These are phyloP conservation scores for Metarhizium sp. DNA, from an alignment of 2,329 filamentous ascomycete genomes.

Conservation along the genomic window DNA sequence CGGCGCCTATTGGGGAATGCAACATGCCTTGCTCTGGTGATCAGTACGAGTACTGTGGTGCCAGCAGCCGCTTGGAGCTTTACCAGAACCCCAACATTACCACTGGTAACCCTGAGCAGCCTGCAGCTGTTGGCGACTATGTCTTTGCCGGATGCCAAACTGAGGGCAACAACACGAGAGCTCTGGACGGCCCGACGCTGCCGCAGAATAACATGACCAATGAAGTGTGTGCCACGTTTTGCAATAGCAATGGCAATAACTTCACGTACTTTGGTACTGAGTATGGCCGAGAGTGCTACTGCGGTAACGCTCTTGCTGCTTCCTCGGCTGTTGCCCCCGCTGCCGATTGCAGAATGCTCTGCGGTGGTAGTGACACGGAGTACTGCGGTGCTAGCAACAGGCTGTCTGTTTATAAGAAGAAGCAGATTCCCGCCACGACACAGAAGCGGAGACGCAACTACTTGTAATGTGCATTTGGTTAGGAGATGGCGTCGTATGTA, in stretches of 20 bases:
- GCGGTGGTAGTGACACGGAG: slow-evolving; percentile 25
- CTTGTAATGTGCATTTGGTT: neutral
- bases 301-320: slow-evolving; percentile 20
- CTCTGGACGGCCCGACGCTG: slow-evolving; percentile 17
- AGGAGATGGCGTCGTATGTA: neutral
- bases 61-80: slow-evolving; percentile 22
- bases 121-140: slow-evolving; percentile 21
- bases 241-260: slow-evolving; percentile 9
- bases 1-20: slow-evolving; percentile 22
- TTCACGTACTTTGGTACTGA: slow-evolving; percentile 26
- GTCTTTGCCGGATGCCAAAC: slow-evolving; percentile 26
- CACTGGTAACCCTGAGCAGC: slow-evolving; percentile 20
- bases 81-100: slow-evolving; percentile 20
- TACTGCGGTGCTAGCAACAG: slow-evolving; percentile 31
- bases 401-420: slow-evolving; percentile 25
- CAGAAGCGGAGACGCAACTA: neutral
- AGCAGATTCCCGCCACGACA: slow-evolving; percentile 2
- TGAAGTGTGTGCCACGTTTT: slow-evolving; percentile 21
- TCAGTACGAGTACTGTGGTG: slow-evolving; percentile 21
- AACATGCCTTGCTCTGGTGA: slow-evolving; percentile 25
- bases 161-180: slow-evolving; percentile 24
- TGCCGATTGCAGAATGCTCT: slow-evolving; percentile 31
- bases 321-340: slow-evolving; percentile 18
- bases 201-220: slow-evolving; percentile 23
- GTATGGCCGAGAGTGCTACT: slow-evolving; percentile 29